Evolutionary conservation across 2,329 filamentous ascomycete species (phyloP).

Genomic region (Colletotrichum sp.): DNA sequence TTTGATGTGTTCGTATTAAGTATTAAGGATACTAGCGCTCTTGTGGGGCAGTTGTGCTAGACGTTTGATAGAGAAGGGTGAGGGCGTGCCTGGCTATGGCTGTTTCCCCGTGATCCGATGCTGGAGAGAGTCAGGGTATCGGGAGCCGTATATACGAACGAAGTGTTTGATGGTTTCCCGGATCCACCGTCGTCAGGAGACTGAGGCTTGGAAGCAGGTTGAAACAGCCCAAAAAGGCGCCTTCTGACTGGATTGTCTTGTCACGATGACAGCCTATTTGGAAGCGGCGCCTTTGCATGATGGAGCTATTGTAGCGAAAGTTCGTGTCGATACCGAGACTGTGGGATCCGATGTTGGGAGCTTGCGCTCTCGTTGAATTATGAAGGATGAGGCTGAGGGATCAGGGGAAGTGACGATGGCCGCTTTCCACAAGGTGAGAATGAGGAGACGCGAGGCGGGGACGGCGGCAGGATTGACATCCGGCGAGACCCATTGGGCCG

Average conservation of each 20-base stretch:
- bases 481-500: background rate
- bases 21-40: background rate
- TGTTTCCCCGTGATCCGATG: background rate
- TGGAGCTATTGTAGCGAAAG: background rate
- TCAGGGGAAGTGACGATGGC: background rate
- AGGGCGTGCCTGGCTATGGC: background rate
- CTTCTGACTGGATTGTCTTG: background rate
- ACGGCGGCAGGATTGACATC: background rate
- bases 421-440: background rate
- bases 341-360: background rate
- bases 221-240: background rate
- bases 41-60: accelerated
- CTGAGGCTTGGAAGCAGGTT: background rate
- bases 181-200: background rate
- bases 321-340: background rate
- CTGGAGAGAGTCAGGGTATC: background rate
- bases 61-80: background rate
- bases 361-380: background rate
- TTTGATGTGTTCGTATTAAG: background rate
- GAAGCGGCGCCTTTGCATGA: background rate
- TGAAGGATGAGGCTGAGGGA: background rate
- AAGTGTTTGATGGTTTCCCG: background rate
- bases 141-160: background rate
- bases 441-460: background rate
- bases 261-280: background rate